Evolutionary conservation across 345 rosid genomes (phyloP).

Genomic region (Diplotaxis tenuifolia): DNA sequence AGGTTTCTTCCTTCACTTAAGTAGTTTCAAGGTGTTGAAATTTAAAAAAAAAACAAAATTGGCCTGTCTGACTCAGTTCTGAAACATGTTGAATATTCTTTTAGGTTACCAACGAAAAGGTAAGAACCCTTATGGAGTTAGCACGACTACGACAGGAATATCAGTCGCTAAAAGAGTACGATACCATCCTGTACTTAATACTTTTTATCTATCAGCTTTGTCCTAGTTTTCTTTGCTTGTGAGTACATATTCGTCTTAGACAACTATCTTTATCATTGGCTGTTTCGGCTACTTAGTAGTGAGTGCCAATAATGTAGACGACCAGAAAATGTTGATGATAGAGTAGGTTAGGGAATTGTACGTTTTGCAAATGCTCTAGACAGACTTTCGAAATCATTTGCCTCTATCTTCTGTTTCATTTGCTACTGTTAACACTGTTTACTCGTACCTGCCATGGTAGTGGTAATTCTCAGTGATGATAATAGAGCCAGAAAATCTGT

Average conservation of each 20-base stretch:
- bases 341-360: neutral
- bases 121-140: conserved; percentile 86
- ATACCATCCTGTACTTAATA: neutral
- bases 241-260: neutral
- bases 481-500: neutral
- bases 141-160: conserved; percentile 75
- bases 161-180: conserved; percentile 67
- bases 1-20: conserved; percentile 42
- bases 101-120: conserved; percentile 96
- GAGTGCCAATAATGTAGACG: neutral
- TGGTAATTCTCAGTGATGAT: conserved; percentile 4
- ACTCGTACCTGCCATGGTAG: neutral
- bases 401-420: neutral
- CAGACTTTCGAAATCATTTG: neutral
- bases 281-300: neutral
- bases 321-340: neutral
- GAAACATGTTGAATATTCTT: conserved; percentile 13
- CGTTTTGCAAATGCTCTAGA: neutral
- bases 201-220: neutral
- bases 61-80: neutral
- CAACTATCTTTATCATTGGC: neutral
- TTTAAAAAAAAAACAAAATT: neutral
- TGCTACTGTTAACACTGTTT: neutral
- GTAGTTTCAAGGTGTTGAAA: conserved; percentile 10
- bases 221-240: conserved; percentile 3